Evolutionary conservation across 768 basidiomycete genomes (phyloP).

Genomic region (Mycena polygramma): DNA sequence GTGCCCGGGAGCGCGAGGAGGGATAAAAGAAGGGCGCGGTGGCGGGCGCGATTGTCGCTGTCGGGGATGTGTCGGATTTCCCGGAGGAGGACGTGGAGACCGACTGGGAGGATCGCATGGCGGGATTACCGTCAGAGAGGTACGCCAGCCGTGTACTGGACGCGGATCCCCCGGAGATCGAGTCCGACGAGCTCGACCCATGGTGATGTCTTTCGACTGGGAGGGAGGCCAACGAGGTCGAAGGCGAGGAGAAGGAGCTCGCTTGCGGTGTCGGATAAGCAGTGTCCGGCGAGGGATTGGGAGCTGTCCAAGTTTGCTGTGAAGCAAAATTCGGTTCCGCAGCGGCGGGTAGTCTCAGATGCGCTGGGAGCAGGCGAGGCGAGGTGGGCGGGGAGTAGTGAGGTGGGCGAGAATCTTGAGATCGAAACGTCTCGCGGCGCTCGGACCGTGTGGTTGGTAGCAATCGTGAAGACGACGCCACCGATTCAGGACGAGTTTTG

Average conservation of each 20-base stretch:
- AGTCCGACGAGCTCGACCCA: slow-evolving; percentile 28
- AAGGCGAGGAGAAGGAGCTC: slow-evolving; percentile 23
- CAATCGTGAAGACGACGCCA: slow-evolving; percentile 32
- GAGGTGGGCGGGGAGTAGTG: slow-evolving; percentile 33
- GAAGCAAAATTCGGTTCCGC: background rate
- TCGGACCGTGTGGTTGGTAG: background rate
- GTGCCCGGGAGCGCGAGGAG: slow-evolving; percentile 39
- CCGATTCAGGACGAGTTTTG: slow-evolving; percentile 14
- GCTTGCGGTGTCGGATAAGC: slow-evolving; percentile 23
- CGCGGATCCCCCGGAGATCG: slow-evolving; percentile 18
- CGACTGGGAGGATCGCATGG: slow-evolving; percentile 25
- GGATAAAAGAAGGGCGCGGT: slow-evolving; percentile 38
- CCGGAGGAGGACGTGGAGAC: slow-evolving; percentile 22
- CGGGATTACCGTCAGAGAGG: slow-evolving; percentile 3
- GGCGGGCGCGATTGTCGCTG: background rate
- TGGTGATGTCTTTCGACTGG: slow-evolving; percentile 11
- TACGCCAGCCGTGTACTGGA: no score
- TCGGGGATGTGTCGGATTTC: slow-evolving; percentile 3
- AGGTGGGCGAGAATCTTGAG: slow-evolving; percentile 18
- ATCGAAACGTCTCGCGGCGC: background rate
- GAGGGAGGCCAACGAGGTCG: slow-evolving; percentile 15
- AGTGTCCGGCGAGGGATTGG: slow-evolving; percentile 5
- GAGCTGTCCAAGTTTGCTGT: background rate
- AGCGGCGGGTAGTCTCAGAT: background rate
- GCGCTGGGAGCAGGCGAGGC: background rate